phyloP scores from a whole-genome alignment of 2,329 filamentous ascomycete species.

The Piedraia hortae region DNA sequence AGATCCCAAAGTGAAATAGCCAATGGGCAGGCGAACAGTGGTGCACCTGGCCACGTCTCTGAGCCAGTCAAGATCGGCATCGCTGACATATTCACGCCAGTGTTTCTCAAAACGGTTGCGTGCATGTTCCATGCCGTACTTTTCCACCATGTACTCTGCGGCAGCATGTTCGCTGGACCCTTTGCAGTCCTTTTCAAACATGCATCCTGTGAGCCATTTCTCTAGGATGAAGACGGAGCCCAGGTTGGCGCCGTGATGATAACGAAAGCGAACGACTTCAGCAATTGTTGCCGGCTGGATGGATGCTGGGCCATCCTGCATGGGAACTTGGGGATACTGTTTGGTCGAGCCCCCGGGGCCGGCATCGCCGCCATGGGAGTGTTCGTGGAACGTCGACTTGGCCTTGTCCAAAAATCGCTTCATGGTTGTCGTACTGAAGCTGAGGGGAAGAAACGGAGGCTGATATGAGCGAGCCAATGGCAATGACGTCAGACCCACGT shows the following conservation, averaged over 20 bases:
- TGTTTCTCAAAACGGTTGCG: conserved; percentile 24
- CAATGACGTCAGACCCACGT: too few relatives aligned
- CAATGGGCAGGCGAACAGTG: conserved; percentile 30
- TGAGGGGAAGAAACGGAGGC: too few relatives aligned
- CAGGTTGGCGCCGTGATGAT: conserved; percentile 31
- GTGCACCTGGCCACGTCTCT: conserved; percentile 25
- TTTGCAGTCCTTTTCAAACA: conserved; percentile 19
- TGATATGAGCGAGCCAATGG: too few relatives aligned
- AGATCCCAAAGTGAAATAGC: conserved; percentile 28
- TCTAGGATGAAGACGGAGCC: conserved; percentile 33
- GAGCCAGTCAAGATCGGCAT: conserved; percentile 26
- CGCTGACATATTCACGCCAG: conserved; percentile 24
- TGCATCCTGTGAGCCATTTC: conserved; percentile 25
- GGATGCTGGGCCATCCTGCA: conserved; percentile 3
- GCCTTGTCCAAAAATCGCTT: conserved; percentile 15
- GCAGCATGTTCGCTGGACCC: conserved; percentile 25
- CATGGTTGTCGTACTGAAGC: too few relatives aligned
- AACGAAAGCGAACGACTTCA: conserved; percentile 26
- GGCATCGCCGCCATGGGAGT: conserved; percentile 2
- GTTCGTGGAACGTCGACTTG: conserved; percentile 10
- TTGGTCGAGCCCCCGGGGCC: too few relatives aligned
- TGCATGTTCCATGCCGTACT: conserved; percentile 21
- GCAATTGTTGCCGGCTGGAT: conserved; percentile 15
- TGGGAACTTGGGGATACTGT: conserved; percentile 4
- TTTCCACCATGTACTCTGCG: conserved; percentile 20